These are phyloP conservation scores for Iris pallida DNA, from an alignment of 116 monocot species.

Conservation along the genomic window DNA sequence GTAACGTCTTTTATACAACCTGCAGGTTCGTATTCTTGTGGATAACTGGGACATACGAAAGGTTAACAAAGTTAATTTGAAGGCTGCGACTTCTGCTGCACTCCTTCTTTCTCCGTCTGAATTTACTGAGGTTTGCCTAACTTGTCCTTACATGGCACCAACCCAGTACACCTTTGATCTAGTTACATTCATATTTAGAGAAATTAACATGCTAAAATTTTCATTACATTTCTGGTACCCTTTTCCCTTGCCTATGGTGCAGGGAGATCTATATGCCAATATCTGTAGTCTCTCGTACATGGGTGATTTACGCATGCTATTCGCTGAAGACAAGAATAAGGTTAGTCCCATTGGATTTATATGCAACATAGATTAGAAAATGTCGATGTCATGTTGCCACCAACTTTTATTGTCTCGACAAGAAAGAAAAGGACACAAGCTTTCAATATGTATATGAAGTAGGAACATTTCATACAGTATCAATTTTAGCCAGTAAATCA, in stretches of 20 bases:
- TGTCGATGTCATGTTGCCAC: no score
- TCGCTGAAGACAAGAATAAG: slow-evolving; percentile 97
- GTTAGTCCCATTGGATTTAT: slow-evolving; percentile 19
- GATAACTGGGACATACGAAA: slow-evolving; percentile 82
- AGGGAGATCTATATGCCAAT: slow-evolving; percentile 90
- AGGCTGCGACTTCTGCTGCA: slow-evolving; percentile 68
- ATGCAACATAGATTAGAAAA: no score
- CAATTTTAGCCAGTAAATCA: no score
- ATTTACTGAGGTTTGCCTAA: slow-evolving; percentile 71
- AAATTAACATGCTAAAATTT: no score
- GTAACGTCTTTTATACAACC: neutral
- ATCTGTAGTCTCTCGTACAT: slow-evolving; percentile 92
- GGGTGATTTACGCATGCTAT: slow-evolving; percentile 94
- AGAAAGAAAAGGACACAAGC: no score
- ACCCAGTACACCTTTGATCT: no score
- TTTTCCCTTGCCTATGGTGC: slow-evolving; percentile 11
- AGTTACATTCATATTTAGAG: no score
- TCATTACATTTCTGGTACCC: neutral
- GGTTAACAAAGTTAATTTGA: slow-evolving; percentile 77
- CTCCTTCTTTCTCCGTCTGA: slow-evolving; percentile 67
- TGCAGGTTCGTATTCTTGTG: slow-evolving; percentile 65
- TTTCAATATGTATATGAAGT: no score
- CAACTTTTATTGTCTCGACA: no score
- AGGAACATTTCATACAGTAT: no score
- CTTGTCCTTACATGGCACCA: no score